phyloP scores from a whole-genome alignment of 192 early-diverging fungal species.

The Coemansia sp. region DNA sequence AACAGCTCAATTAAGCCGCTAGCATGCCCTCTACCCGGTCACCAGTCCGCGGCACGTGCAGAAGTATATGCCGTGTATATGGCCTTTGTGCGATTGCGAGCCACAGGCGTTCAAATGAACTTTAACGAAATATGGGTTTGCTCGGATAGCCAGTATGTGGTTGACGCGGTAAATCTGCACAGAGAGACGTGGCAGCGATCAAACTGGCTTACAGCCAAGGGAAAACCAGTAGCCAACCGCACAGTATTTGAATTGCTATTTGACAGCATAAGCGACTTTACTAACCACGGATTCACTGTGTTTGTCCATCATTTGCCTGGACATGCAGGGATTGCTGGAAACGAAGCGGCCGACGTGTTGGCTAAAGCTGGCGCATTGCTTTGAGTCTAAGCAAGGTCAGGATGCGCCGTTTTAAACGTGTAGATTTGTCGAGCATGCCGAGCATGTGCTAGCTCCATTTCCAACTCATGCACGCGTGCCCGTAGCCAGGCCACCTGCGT shows the following conservation, averaged over 20 bases:
- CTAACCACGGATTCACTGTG: conserved; percentile 20
- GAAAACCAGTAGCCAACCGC: conserved; percentile 41
- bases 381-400: background rate
- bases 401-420: background rate
- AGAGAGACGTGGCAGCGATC: conserved; percentile 35
- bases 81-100: conserved; percentile 17
- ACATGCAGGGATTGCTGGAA: conserved; percentile 38
- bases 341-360: conserved; percentile 45
- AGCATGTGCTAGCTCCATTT: conserved; percentile 15
- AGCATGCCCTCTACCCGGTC: conserved; percentile 24
- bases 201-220: conserved; percentile 40
- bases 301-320: conserved; percentile 48
- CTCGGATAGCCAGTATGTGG: conserved; percentile 47
- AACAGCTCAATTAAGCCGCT: conserved; percentile 17
- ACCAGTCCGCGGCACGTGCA: conserved; percentile 40
- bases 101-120: no score
- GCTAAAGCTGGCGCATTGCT: conserved; percentile 48
- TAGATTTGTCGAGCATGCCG: background rate
- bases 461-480: conserved; percentile 31
- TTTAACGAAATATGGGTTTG: conserved; percentile 39
- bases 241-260: conserved; percentile 27
- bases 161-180: conserved; percentile 43
- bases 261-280: conserved; percentile 7
- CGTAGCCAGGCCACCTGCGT: conserved; percentile 30
- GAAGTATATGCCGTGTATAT: conserved; percentile 30